phyloP scores from a whole-genome alignment of 805 yeast genomes.

The Brettanomyces anomalus region DNA sequence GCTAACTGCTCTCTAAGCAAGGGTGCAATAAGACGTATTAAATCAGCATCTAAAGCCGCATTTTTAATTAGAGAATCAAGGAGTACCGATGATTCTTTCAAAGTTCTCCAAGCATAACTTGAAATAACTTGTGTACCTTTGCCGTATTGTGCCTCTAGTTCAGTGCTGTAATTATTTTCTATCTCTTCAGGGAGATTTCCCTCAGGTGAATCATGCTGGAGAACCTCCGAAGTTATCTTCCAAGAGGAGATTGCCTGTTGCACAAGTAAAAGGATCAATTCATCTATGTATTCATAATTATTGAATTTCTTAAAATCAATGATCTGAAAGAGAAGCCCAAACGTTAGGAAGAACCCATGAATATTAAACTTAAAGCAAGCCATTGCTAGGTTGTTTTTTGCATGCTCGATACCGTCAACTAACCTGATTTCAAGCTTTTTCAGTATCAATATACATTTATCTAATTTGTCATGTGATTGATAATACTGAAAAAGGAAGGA shows the following conservation, averaged over 20 bases:
- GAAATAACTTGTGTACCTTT: conserved; percentile 37
- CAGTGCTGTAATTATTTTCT: conserved; percentile 27
- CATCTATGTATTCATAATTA: background rate
- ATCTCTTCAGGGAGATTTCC: conserved; percentile 46
- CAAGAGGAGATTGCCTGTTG: conserved; percentile 24
- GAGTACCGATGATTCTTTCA: conserved; percentile 63
- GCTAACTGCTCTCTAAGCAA: conserved; percentile 59
- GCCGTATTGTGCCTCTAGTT: conserved; percentile 25
- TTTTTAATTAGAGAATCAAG: conserved; percentile 26
- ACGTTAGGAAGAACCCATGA: conserved; percentile 64
- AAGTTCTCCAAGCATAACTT: conserved; percentile 74
- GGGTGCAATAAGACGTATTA: conserved; percentile 36
- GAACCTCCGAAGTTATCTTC: conserved; percentile 35
- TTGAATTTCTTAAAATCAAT: conserved; percentile 9
- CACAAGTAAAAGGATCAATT: conserved; percentile 7
- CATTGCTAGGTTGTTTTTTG: conserved; percentile 26
- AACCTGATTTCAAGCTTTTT: conserved; percentile 26
- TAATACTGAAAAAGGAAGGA: conserved; percentile 38
- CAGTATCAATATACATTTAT: conserved; percentile 20
- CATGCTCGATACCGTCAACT: conserved; percentile 24
- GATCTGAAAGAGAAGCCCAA: conserved; percentile 30
- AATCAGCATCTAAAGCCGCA: conserved; percentile 20
- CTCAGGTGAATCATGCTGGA: conserved; percentile 66
- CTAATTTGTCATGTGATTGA: conserved; percentile 12
- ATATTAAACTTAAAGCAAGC: conserved; percentile 44